These are phyloP conservation scores for Penicillium antarcticum DNA, from an alignment of 495 filamentous ascomycete species.

Conservation along the genomic window DNA sequence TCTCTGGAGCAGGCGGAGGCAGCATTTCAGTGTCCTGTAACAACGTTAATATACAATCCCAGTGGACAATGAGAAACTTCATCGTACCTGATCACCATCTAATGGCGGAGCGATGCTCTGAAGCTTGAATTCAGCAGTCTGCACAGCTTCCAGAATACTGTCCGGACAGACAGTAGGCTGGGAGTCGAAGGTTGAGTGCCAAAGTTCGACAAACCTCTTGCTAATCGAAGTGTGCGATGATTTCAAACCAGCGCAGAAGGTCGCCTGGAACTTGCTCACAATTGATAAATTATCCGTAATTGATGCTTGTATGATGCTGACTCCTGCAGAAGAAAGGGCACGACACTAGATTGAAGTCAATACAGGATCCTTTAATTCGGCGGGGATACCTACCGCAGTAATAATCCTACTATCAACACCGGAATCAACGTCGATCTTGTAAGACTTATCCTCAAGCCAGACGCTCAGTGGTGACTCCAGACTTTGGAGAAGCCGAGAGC, in stretches of 20 bases:
- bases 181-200: conserved; percentile 55
- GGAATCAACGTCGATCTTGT: conserved; percentile 25
- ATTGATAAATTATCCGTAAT: conserved; percentile 36
- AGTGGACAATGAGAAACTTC: too few relatives aligned
- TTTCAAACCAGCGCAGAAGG: conserved; percentile 56
- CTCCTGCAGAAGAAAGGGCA: conserved; percentile 31
- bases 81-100: neutral
- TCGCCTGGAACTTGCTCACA: conserved; percentile 44
- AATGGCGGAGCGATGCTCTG: neutral
- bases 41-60: too few relatives aligned
- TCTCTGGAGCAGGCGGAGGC: neutral
- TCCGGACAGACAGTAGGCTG: conserved; percentile 43
- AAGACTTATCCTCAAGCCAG: conserved; percentile 33
- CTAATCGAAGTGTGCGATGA: conserved; percentile 51
- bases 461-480: conserved; percentile 28
- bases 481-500: conserved; percentile 28
- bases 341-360: conserved; percentile 32
- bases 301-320: conserved; percentile 34
- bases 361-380: too few relatives aligned
- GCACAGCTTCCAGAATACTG: conserved; percentile 45
- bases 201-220: conserved; percentile 53
- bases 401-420: conserved; percentile 34
- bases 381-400: conserved; percentile 33
- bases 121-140: conserved; percentile 28
- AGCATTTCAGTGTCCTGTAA: neutral